phyloP scores from a whole-genome alignment of 1,284 basidiomycete genomes.

The Coriolopsis trogii region DNA sequence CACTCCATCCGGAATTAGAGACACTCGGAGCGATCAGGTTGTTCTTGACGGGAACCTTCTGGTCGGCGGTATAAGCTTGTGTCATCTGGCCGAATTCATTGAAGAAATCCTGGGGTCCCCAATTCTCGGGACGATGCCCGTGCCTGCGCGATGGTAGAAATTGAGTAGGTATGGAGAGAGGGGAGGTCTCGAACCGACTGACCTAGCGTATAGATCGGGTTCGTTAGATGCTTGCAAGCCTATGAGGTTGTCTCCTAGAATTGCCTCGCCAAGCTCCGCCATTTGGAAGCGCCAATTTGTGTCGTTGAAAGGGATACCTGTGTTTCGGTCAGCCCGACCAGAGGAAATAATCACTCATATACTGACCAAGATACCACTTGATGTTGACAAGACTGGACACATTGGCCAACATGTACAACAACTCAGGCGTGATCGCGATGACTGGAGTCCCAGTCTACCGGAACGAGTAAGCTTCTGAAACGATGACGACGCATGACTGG shows the following conservation, averaged over 20 bases:
- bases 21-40: slow-evolving; percentile 24
- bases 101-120: slow-evolving; percentile 15
- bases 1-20: slow-evolving; percentile 15
- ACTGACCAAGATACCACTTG: slow-evolving; percentile 45
- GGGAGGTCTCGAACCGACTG: background rate
- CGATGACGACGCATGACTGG: background rate
- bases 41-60: slow-evolving; percentile 31
- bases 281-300: slow-evolving; percentile 54
- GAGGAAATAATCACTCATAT: too few relatives aligned
- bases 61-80: slow-evolving; percentile 39
- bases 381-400: slow-evolving; percentile 40
- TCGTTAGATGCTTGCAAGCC: slow-evolving; percentile 67
- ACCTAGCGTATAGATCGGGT: slow-evolving; percentile 58
- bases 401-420: slow-evolving; percentile 46
- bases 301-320: slow-evolving; percentile 53
- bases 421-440: slow-evolving; percentile 43
- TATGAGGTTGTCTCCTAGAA: slow-evolving; percentile 60
- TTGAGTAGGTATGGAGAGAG: too few relatives aligned
- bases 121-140: slow-evolving; percentile 16
- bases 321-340: too few relatives aligned
- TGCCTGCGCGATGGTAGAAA: slow-evolving; percentile 15
- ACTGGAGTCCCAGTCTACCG: slow-evolving; percentile 43
- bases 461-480: slow-evolving; percentile 7
- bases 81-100: slow-evolving; percentile 49
- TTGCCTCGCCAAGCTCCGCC: slow-evolving; percentile 45